Conservation (phyloP, 352 stramenopile genomes). For the Globisporangium rhizosaccharum region DNA sequence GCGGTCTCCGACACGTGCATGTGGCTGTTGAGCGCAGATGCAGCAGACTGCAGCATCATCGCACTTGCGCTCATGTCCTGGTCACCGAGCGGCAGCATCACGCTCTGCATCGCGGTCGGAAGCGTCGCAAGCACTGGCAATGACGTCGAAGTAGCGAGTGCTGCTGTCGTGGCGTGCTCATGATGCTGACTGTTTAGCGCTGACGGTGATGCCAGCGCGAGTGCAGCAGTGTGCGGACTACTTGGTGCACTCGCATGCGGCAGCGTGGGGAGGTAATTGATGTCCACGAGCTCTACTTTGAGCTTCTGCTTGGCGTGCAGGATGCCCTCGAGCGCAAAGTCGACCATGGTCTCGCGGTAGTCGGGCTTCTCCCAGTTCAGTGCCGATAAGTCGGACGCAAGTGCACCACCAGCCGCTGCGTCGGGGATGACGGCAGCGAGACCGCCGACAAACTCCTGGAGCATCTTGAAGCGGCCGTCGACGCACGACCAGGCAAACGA, state of each 20-base stretch:
- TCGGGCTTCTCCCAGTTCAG: constrained; percentile 68
- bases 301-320: constrained; percentile 63
- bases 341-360: constrained; percentile 50
- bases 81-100: constrained; percentile 16
- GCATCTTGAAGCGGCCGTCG: constrained; percentile 34
- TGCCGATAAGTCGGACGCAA: constrained; percentile 32
- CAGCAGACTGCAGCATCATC: too few species aligned
- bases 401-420: constrained; percentile 18
- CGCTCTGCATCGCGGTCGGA: constrained; percentile 23
- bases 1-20: not conserved
- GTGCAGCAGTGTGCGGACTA: too few species aligned
- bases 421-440: constrained; percentile 43
- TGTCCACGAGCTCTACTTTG: constrained; percentile 54
- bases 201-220: too few species aligned
- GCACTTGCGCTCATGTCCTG: not conserved
- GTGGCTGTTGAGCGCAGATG: not conserved
- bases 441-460: constrained; percentile 56
- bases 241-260: too few species aligned
- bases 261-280: constrained; percentile 19
- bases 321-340: constrained; percentile 62
- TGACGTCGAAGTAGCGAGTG: not conserved
- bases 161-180: not conserved
- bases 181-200: too few species aligned
- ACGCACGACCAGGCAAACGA: constrained; percentile 62
- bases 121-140: not conserved